phyloP scores from a whole-genome alignment of 2,329 filamentous ascomycete species.

The Diaporthe caulivora region DNA sequence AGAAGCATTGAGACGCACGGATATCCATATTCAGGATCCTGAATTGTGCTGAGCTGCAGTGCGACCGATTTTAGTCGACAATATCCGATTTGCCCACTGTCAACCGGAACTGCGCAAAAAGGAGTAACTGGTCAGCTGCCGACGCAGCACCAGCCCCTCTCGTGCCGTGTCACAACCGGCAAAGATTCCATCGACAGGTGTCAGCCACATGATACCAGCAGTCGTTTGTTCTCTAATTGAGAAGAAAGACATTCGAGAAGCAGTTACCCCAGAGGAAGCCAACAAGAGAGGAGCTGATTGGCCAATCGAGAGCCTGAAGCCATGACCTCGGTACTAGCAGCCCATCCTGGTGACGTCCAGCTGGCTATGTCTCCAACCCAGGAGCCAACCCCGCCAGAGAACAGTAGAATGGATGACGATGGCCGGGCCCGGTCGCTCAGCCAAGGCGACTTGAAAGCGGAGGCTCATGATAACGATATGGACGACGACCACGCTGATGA shows the following conservation, averaged over 20 bases:
- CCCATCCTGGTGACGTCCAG: constrained; percentile 55
- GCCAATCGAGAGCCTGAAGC: constrained; percentile 44
- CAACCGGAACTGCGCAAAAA: constrained; percentile 21
- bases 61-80: constrained; percentile 28
- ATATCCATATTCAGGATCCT: constrained; percentile 12
- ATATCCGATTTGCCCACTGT: constrained; percentile 38
- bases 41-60: constrained; percentile 36
- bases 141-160: constrained; percentile 34
- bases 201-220: constrained; percentile 23
- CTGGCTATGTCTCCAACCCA: constrained; percentile 57
- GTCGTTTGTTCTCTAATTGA: constrained; percentile 13
- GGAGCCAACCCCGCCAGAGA: constrained; percentile 55
- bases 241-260: constrained; percentile 9
- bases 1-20: constrained; percentile 12
- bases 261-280: not conserved
- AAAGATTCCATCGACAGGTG: constrained; percentile 4
- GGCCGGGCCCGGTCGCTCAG: constrained; percentile 57
- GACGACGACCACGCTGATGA: constrained; percentile 55
- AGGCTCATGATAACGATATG: constrained; percentile 51
- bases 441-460: constrained; percentile 57
- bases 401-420: constrained; percentile 55
- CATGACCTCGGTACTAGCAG: constrained; percentile 58
- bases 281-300: constrained; percentile 11
- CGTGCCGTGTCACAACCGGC: constrained; percentile 33
- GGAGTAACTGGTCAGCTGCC: not conserved